Base-by-base conservation (phyloP, 2,329 filamentous ascomycete species). In the Hypoxylon sp. region DNA sequence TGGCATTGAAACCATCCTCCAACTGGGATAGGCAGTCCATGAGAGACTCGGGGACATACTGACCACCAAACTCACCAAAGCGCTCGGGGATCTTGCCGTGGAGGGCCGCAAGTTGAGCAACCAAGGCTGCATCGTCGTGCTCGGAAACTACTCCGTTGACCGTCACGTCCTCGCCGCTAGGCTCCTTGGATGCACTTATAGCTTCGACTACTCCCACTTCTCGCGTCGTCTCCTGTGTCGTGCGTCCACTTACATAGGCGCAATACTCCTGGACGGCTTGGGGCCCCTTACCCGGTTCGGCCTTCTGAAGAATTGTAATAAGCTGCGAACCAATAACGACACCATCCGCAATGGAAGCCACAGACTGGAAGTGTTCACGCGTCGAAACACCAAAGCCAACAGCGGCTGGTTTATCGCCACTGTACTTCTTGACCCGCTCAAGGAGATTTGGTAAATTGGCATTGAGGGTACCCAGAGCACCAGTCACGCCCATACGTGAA, bases 261-360 rank as follows among this genome's bases (percentile, higher is more conserved):
- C 94, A 96, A 80, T 97, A 99, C 69, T 96, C 90, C 79, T 95
- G 88, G 0, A 97, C 93, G 11, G 88, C 88, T 79, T 92, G 87
- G 58, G 88, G 85, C 57, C 88, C 86, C 74, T 91, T 82, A 8
- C 90, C 91, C 53, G 86, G 81, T 63, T 87, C 84, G 32, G 92
- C 90, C 53, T 92, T 84, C 57, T 87, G 85, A 62, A 99, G 83
- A 0, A 90, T 91, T 34, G 88, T 95, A 78, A 99, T 91, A 69
- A 99, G 96, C 82, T 97, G 94, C 75, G 93, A 97, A 63, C 96
- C 96, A 75, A 99, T 97, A 9, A 98, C 96, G 4, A 98, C 95
- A 78, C 95, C 96, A 75, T 98, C 95, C 34, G 95, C 91, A 43
- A 97, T 88, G 68, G 90, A 84, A 39, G 92, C 90, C 6, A 99